Conservation (phyloP, 2,329 filamentous ascomycete genomes). For the Aspergillus pseudoglaucus region DNA sequence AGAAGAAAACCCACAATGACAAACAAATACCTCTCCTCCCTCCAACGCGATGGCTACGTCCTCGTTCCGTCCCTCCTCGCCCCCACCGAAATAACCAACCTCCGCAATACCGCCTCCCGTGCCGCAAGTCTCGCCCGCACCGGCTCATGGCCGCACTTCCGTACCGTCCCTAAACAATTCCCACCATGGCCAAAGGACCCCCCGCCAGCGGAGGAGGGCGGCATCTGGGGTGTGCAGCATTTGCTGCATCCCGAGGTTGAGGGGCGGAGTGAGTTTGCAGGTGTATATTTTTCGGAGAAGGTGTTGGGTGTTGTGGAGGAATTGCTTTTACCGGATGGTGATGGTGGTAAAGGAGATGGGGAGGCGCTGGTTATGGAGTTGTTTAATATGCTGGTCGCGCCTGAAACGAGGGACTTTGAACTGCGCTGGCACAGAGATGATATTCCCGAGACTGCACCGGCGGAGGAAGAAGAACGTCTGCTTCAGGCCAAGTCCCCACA, state of each 20-base stretch:
- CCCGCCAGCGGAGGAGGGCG: constrained; percentile 43
- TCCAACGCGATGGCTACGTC: constrained; percentile 70
- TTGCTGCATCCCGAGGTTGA: constrained; percentile 68
- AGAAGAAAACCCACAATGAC: background rate
- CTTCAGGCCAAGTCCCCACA: constrained; percentile 46
- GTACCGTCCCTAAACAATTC: constrained; percentile 84
- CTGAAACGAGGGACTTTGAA: constrained; percentile 59
- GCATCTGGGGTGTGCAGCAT: constrained; percentile 88
- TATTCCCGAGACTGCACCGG: constrained; percentile 58
- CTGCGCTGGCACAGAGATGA: constrained; percentile 84
- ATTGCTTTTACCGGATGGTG: constrained; percentile 46
- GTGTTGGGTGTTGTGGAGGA: constrained; percentile 59
- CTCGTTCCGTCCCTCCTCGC: constrained; percentile 60
- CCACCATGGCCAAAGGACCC: constrained; percentile 68
- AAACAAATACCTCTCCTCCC: constrained; percentile 42
- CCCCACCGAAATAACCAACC: constrained; percentile 47
- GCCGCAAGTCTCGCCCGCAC: constrained; percentile 57
- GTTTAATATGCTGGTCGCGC: constrained; percentile 76
- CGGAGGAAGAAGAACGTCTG: constrained; percentile 60
- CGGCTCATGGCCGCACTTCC: constrained; percentile 75
- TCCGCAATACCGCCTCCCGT: constrained; percentile 54
- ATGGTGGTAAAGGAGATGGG: constrained; percentile 34
- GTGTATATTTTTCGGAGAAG: constrained; percentile 64
- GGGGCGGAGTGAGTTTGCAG: constrained; percentile 55
- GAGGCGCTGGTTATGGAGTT: constrained; percentile 76